Evolutionary conservation across 306 rosid genomes (phyloP).

Genomic region (Astragalus glycyphyllos): DNA sequence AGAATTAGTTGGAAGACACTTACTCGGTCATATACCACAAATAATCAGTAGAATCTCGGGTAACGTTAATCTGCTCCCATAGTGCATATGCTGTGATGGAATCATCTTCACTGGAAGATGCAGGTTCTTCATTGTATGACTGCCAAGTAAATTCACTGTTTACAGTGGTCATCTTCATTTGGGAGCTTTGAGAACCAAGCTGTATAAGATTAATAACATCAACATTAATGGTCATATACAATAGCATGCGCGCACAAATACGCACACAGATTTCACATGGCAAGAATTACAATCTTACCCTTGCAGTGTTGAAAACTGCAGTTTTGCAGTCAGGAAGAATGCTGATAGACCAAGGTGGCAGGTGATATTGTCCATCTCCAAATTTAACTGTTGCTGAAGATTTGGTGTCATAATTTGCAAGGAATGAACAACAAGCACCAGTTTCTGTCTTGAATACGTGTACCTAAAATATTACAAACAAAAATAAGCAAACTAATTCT

Average conservation of each 20-base stretch:
- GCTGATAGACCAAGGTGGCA: constrained; percentile 95
- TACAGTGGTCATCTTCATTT: constrained; percentile 63
- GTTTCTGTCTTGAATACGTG: constrained; percentile 67
- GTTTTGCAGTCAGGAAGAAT: constrained; percentile 94
- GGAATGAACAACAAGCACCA: constrained; percentile 83
- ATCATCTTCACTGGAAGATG: constrained; percentile 58
- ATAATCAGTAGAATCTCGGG: constrained; percentile 84
- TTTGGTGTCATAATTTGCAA: constrained; percentile 72
- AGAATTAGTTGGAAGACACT: constrained; percentile 47
- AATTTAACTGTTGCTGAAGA: constrained; percentile 62
- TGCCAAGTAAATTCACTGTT: constrained; percentile 63
- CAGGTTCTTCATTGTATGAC: constrained; percentile 79
- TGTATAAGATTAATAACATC: constrained; percentile 40
- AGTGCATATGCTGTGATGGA: constrained; percentile 61
- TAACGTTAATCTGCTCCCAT: constrained; percentile 76
- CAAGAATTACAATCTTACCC: constrained; percentile 51
- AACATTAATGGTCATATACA: constrained; percentile 20
- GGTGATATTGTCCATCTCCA: constrained; percentile 65
- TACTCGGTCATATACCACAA: constrained; percentile 99
- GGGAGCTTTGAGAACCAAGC: constrained; percentile 63
- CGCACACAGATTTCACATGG: not conserved
- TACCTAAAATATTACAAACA: constrained; percentile 52
- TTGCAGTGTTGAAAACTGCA: constrained; percentile 84
- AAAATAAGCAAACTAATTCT: constrained; percentile 21
- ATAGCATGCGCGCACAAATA: not conserved